Conservation (phyloP, 768 basidiomycete genomes). For the Rossbeevera mucosa region DNA sequence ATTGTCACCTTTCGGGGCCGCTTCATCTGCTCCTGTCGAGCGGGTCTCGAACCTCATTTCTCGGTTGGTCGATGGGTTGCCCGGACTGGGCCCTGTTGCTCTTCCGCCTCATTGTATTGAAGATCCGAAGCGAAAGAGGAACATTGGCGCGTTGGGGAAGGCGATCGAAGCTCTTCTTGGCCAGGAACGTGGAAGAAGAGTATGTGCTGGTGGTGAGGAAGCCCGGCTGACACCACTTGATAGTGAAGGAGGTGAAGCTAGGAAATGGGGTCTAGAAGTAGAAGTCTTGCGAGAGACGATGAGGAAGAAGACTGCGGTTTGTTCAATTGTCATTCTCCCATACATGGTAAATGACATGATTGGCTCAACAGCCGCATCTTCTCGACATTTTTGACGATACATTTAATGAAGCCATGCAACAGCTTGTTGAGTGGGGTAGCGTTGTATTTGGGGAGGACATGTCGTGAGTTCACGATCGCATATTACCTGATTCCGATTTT, state of each 20-base stretch:
- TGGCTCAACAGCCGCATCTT: constrained; percentile 46
- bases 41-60: constrained; percentile 46
- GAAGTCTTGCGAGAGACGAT: constrained; percentile 51
- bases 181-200: constrained; percentile 55
- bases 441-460: constrained; percentile 61
- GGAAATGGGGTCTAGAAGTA: constrained; percentile 69
- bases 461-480: constrained; percentile 46
- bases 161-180: constrained; percentile 62
- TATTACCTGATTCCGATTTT: constrained; percentile 20
- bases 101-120: constrained; percentile 72
- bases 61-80: constrained; percentile 58
- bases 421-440: constrained; percentile 70
- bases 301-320: constrained; percentile 54
- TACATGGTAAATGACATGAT: constrained; percentile 16
- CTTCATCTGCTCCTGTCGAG: constrained; percentile 37
- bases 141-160: constrained; percentile 72
- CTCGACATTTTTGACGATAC: constrained; percentile 62
- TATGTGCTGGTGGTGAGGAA: constrained; percentile 54
- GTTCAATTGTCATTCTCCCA: constrained; percentile 21
- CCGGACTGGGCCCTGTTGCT: constrained; percentile 71
- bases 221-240: constrained; percentile 30
- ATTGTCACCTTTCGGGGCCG: constrained; percentile 38
- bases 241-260: constrained; percentile 63
- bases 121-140: constrained; percentile 68
- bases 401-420: constrained; percentile 75